Conservation (phyloP, 164 flowering plant species). For the Magnolia changhungtana region DNA sequence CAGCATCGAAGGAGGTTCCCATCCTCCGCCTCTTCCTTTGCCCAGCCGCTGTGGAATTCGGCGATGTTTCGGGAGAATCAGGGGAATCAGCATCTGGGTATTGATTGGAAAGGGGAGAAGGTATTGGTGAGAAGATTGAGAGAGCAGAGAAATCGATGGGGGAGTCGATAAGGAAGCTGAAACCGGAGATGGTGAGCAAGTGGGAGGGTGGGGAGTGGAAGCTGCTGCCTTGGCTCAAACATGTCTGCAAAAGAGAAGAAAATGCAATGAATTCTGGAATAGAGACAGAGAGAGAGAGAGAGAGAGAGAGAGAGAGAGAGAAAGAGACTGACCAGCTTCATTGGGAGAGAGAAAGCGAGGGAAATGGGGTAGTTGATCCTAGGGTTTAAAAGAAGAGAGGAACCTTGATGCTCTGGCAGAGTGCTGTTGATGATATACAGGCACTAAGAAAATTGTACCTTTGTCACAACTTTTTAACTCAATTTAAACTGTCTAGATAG, state of each 20-base stretch:
- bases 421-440: too few relatives aligned
- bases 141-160: slow-evolving; percentile 85
- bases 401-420: too few relatives aligned
- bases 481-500: too few relatives aligned
- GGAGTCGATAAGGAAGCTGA: slow-evolving; percentile 66
- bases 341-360: not conserved
- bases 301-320: not conserved
- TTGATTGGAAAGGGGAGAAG: slow-evolving; percentile 17
- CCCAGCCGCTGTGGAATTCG: slow-evolving; percentile 6
- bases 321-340: slow-evolving; percentile 7
- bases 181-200: slow-evolving; percentile 45
- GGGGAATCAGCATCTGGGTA: slow-evolving; percentile 9
- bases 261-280: not conserved
- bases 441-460: too few relatives aligned
- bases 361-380: too few relatives aligned
- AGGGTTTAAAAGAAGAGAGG: not conserved
- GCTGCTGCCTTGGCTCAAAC: slow-evolving; percentile 31
- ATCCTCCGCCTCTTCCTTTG: slow-evolving; percentile 33
- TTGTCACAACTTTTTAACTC: too few relatives aligned
- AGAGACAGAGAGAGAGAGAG: not conserved
- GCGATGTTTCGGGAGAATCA: slow-evolving; percentile 1
- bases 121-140: slow-evolving; percentile 62
- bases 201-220: slow-evolving; percentile 31
- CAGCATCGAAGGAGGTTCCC: slow-evolving; percentile 37
- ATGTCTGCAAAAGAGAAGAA: slow-evolving; percentile 37